Evolutionary conservation across 176 grass and related monocot genomes (phyloP).

Genomic region (Aegilops sharonensis): DNA sequence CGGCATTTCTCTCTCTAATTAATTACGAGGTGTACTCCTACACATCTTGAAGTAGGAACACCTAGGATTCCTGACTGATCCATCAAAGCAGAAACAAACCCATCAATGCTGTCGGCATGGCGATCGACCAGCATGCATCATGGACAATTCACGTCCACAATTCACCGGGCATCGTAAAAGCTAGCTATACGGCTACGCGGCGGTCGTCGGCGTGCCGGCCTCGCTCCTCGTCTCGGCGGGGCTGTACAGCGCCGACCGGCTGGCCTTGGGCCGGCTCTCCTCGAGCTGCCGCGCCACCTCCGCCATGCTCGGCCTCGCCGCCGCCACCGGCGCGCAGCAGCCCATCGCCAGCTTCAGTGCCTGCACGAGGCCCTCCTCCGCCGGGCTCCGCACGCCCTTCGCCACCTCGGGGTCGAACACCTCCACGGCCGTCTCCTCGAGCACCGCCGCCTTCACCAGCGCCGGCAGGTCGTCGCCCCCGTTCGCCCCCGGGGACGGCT

Average conservation of each 20-base stretch:
- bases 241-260: constrained; percentile 24
- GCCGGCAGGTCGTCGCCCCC: constrained; percentile 40
- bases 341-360: not conserved
- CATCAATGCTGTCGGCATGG: not conserved
- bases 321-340: not conserved
- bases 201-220: not conserved
- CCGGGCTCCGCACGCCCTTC: not conserved
- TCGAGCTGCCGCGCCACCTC: constrained; percentile 28
- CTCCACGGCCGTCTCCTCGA: not conserved
- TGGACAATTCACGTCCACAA: not conserved
- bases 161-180: not conserved
- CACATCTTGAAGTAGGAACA: not conserved
- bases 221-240: not conserved
- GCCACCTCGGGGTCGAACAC: not conserved
- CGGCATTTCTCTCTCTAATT: not conserved
- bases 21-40: not conserved
- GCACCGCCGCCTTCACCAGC: constrained; percentile 52
- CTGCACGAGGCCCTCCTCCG: not conserved
- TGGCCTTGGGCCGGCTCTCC: constrained; percentile 53
- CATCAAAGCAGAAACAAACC: not conserved
- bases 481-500: constrained; percentile 5
- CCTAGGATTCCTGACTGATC: constrained; percentile 10
- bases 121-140: not conserved
- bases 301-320: not conserved
- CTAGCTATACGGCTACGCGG: not conserved